Conservation (phyloP, 176 grass and related monocot species). For the Carex cristatella region DNA sequence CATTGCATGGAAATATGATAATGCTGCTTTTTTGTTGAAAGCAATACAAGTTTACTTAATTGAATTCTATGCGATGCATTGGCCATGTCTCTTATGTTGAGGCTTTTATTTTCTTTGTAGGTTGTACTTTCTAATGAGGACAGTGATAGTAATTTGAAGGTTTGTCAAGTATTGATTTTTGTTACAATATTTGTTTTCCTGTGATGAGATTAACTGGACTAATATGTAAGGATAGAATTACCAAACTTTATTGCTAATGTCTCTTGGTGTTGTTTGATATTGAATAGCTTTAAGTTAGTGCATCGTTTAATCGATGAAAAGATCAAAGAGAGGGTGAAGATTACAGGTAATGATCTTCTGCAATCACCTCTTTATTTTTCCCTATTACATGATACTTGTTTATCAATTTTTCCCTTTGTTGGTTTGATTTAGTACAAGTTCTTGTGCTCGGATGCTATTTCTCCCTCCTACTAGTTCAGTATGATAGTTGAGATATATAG, state of each 20-base stretch:
- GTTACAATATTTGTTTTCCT: neutral
- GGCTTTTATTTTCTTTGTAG: conserved; percentile 20
- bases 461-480: neutral
- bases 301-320: conserved; percentile 4
- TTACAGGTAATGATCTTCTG: neutral
- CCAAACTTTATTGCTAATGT: neutral
- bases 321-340: neutral
- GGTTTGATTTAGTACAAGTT: neutral
- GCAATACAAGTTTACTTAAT: conserved; percentile 3
- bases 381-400: neutral
- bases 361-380: neutral
- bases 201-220: conserved; percentile 5
- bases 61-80: neutral
- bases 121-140: conserved; percentile 18
- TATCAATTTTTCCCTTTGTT: neutral
- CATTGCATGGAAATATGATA: conserved; percentile 7
- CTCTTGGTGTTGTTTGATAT: conserved; percentile 14
- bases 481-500: neutral
- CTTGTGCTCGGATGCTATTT: neutral
- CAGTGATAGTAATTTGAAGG: conserved; percentile 1
- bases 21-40: neutral
- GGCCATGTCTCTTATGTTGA: conserved; percentile 7
- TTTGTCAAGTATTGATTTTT: conserved; percentile 15
- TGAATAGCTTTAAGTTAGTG: neutral
- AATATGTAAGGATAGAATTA: conserved; percentile 2